Evolutionary conservation across 2,329 filamentous ascomycete species (phyloP), one percentile per base, ranked within the genome.

Genomic region (Neonectria coccinea): DNA sequence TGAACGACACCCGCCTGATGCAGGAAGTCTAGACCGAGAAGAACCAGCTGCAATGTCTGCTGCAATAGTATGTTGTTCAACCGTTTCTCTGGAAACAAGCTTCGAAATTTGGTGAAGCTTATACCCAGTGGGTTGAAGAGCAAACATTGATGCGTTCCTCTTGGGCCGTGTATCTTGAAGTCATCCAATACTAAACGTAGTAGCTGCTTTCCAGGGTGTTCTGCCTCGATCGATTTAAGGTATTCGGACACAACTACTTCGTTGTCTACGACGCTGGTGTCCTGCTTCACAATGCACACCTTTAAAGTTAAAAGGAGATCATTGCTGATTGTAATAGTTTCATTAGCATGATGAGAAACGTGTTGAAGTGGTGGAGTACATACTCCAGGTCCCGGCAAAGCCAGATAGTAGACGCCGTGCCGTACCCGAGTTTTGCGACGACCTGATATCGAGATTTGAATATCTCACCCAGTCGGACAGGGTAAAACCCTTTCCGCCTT

Each of bases 391-490:
- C 79, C 29, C 70, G 76, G 48, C 76, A 77, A 0, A 83, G 75
- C 81, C 81, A 84, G 5, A 80, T 78, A 0, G 81, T 83, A 7
- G 81, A 81, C 45, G 67, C 71, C 6, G 72, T 72, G 9, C 81
- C 81, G 65, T 79, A 81, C 27, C 81, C 81, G 11, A 83, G 75
- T 64, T 84, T 84, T 42, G 75, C 77, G 11, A 82, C 72, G 39
- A 80, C 70, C 48, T 77, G 71, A 64, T 82, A 83, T 18, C 71
- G 74, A 4, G 58, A 54, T 2, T 74, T 31, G 59, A 81, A 67
- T 0, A 78, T 50, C 12, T 81, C 62, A 6, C 79, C 79, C 5
- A 79, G 76, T 1, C 59, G 62, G 51, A 80, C 74, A 0, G 79
- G 78, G 64, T 79, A 81, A 61, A 76, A 81, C 18, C 18, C 75